phyloP scores from a whole-genome alignment of 192 early-diverging fungal genomes.

The Spizellomyces sp. region DNA sequence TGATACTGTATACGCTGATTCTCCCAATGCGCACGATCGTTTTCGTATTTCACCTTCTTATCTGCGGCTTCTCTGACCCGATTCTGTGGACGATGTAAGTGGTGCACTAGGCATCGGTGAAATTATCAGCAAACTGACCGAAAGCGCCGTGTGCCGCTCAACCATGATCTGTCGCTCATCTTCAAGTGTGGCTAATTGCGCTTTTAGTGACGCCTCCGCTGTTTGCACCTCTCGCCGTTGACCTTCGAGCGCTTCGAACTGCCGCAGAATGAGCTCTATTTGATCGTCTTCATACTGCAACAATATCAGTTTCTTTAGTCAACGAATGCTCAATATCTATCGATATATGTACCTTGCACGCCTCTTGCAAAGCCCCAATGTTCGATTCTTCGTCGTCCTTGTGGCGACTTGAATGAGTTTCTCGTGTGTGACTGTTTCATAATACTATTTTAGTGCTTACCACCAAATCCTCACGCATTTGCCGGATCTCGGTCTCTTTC shows the following conservation, averaged over 20 bases:
- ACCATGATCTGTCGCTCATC: not conserved
- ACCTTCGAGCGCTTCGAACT: constrained; percentile 23
- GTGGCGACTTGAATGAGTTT: not conserved
- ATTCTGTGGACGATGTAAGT: not conserved
- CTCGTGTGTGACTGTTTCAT: not conserved
- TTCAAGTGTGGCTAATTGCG: not conserved
- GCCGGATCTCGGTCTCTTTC: constrained; percentile 9
- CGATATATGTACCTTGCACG: not conserved
- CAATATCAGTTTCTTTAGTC: not conserved
- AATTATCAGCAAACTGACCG: not conserved
- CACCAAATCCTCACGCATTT: constrained; percentile 29
- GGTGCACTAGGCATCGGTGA: not conserved
- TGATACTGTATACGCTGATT: constrained; percentile 6
- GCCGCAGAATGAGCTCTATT: constrained; percentile 15
- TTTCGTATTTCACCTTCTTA: not conserved
- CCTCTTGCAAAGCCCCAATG: constrained; percentile 18
- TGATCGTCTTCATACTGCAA: constrained; percentile 3
- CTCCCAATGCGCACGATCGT: not conserved
- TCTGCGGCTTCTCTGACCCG: not conserved
- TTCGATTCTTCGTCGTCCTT: constrained; percentile 20
- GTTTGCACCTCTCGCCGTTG: constrained; percentile 8
- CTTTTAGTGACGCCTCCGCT: not conserved
- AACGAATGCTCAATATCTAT: not conserved
- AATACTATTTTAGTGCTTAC: not conserved
- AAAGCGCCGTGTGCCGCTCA: not conserved